Percentiles rank a stretch among this genome's conserved stretches.
Conservation (phyloP, 2,329 filamentous ascomycete genomes). For the Phoma sp. region DNA sequence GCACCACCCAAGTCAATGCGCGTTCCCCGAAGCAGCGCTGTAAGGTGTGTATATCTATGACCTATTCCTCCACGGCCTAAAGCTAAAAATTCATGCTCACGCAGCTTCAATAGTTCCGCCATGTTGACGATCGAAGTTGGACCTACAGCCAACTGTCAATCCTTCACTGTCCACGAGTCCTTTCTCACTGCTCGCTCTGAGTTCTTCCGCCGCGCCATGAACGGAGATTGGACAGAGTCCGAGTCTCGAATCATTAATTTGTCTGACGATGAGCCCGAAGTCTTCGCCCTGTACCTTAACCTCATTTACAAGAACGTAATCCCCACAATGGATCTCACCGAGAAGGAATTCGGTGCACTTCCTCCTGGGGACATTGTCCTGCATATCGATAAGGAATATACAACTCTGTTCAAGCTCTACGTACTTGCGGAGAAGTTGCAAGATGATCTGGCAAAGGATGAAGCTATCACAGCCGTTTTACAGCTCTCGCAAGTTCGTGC, state of each 20-base stretch:
- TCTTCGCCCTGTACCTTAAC: slow-evolving; percentile 21
- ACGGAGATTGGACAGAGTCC: slow-evolving; percentile 20
- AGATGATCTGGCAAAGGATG: background rate
- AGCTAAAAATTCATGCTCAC: background rate
- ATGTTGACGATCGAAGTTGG: slow-evolving; percentile 17
- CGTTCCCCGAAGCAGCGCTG: background rate
- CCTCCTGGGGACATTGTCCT: fast-evolving
- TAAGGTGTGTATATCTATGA: background rate
- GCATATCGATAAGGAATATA: background rate
- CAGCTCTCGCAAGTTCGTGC: background rate
- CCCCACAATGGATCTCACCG: background rate
- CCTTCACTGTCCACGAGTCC: slow-evolving; percentile 18
- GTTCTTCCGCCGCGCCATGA: slow-evolving; percentile 25
- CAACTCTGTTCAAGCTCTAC: slow-evolving; percentile 2
- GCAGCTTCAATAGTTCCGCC: background rate
- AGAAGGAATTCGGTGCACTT: background rate
- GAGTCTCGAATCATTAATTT: slow-evolving; percentile 9
- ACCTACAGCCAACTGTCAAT: background rate
- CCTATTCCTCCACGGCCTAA: no score
- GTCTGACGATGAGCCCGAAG: slow-evolving; percentile 11
- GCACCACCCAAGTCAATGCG: background rate
- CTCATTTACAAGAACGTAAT: slow-evolving; percentile 13
- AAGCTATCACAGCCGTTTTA: background rate
- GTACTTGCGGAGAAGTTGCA: slow-evolving; percentile 1
- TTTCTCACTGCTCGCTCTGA: slow-evolving; percentile 17